A percentile compares a stretch with the other conserved stretches of the same genome.
phyloP scores from a whole-genome alignment of 768 basidiomycete genomes.

The Psilocybe cubensis region DNA sequence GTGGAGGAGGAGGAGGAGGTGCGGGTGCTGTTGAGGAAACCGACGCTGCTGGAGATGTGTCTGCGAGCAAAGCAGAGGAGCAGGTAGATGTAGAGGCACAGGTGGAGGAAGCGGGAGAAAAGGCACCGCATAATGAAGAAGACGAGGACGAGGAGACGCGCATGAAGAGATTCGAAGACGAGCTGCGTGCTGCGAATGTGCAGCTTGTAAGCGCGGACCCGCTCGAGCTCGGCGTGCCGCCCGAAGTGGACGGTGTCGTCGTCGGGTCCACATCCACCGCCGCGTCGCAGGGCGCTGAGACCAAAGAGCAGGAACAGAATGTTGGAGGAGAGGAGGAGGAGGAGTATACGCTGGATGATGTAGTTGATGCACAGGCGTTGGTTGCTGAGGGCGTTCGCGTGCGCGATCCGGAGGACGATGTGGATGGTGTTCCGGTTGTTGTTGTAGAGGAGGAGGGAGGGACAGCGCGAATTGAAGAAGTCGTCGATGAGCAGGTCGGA shows the following conservation, averaged over 20 bases:
- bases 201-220: constrained; percentile 19
- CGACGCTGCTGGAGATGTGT: background rate
- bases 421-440: too few relatives aligned
- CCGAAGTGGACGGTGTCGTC: background rate
- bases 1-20: background rate
- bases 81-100: background rate
- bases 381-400: too few relatives aligned
- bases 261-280: background rate
- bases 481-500: too few relatives aligned
- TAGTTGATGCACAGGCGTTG: too few relatives aligned
- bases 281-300: too few relatives aligned
- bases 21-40: background rate
- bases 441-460: too few relatives aligned
- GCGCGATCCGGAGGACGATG: too few relatives aligned
- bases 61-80: background rate
- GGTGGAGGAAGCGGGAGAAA: background rate
- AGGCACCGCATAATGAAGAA: background rate
- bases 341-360: too few relatives aligned
- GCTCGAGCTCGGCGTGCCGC: constrained; percentile 10
- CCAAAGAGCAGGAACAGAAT: background rate
- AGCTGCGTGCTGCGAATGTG: constrained; percentile 32
- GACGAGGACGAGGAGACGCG: background rate
- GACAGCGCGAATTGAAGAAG: too few relatives aligned
- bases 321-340: too few relatives aligned
- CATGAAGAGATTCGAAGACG: constrained; percentile 6